Evolutionary conservation across 305 asterid genomes (phyloP), one percentile per base, ranked within the genome.

Genomic region (Solanum hybrid): DNA sequence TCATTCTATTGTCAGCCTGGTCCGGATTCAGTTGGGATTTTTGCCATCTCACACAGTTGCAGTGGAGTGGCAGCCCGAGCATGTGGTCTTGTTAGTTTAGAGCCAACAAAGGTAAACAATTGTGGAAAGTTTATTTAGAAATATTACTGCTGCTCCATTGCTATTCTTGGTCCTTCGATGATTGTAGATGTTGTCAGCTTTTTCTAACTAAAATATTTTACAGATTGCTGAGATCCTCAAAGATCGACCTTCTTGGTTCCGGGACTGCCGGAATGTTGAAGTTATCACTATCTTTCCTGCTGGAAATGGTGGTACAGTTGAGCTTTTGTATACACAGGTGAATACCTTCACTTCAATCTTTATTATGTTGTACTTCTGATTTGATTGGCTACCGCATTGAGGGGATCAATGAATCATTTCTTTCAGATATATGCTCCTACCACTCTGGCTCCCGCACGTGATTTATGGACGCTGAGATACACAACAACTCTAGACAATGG

Each of bases 21-120:
- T 95, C 99, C 98, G 98, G 99, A 96, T 93, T 97, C 96, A 90
- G 99, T 97, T 93, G 99, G 99, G 93, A 96, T 97, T 89, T 97
- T 95, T 93, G 95, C 97, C 93, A 96, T 97, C 94, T 96, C 99
- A 86, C 98, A 94, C 82, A 95, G 96, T 90, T 93, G 97, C 90
- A 93, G 95, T 92, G 99, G 98, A 92, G 99, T 94, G 95, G 99
- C 98, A 90, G 99, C 99, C 90, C 95, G 98, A 94, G 98, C 99
- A 85, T 97, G 98, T 8, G 98, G 99, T 93, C 99, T 97, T 93
- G 99, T 95, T 89, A 94, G 98, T 93, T 94, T 97, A 91, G 99
- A 96, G 89, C 99, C 99, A 81, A 89, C 95, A 56, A 96, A 97
- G 96, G 99, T 95, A 89, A 90, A 89, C 87, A 27, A 6, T 38